Evolutionary conservation across 1,284 basidiomycete genomes (phyloP).

Genomic region (Heterobasidion parviporum): DNA sequence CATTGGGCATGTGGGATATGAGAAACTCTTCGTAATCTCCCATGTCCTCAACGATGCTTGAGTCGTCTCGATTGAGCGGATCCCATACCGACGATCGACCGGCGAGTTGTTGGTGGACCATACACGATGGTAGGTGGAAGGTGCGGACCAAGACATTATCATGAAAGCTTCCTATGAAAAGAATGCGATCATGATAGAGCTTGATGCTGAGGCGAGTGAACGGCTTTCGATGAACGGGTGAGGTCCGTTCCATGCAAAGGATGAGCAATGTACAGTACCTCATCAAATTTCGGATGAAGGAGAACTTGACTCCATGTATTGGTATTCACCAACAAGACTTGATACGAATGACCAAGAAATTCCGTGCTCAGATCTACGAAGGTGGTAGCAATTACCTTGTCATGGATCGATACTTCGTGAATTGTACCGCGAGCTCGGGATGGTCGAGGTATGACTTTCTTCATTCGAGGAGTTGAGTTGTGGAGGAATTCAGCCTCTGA

Average conservation of each 20-base stretch:
- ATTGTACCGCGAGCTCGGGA: slow-evolving; percentile 12
- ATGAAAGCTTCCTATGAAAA: not conserved
- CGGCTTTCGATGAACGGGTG: not conserved
- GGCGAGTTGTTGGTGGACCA: not conserved
- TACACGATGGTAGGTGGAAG: not conserved
- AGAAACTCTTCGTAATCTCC: not conserved
- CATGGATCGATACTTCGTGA: slow-evolving; percentile 19
- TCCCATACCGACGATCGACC: not conserved
- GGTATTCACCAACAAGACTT: slow-evolving; percentile 29
- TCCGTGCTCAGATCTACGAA: slow-evolving; percentile 24
- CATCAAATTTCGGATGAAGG: slow-evolving; percentile 21
- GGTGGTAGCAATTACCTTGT: slow-evolving; percentile 23
- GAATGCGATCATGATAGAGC: not conserved
- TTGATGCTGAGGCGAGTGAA: not conserved
- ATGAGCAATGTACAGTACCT: slow-evolving; percentile 14
- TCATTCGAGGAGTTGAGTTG: not conserved
- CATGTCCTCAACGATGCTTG: not conserved
- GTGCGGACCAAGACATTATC: not conserved
- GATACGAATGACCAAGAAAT: slow-evolving; percentile 22
- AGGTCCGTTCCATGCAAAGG: not conserved
- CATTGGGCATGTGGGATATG: not conserved
- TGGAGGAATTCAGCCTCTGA: not conserved
- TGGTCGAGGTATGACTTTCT: slow-evolving; percentile 3
- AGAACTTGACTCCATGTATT: slow-evolving; percentile 23
- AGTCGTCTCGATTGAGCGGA: not conserved